A percentile compares a stretch with the other conserved stretches of the same genome.
Evolutionary conservation across 2,329 filamentous ascomycete species (phyloP).

Genomic region (Seiridium cupressi): DNA sequence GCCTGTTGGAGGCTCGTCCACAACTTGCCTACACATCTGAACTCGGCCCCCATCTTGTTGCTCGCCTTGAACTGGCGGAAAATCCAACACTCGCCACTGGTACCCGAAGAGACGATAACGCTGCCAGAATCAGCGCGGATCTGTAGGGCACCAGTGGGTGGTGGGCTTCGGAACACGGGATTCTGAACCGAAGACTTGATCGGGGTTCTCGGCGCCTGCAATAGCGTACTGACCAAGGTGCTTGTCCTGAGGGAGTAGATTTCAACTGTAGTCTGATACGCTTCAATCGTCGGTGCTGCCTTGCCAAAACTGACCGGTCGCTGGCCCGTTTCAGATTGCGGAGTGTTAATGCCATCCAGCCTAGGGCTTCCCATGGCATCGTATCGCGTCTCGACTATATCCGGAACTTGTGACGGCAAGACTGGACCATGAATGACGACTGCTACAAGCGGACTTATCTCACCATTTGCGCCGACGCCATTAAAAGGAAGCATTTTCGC

Average conservation of each 20-base stretch:
- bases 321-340: constrained; percentile 37
- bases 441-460: constrained; percentile 71
- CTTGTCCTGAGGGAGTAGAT: constrained; percentile 82
- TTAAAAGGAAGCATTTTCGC: constrained; percentile 81
- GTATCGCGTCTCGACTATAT: constrained; percentile 32
- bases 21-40: constrained; percentile 77
- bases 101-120: constrained; percentile 73
- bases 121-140: constrained; percentile 72
- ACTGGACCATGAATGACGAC: constrained; percentile 78
- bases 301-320: constrained; percentile 34
- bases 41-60: constrained; percentile 42
- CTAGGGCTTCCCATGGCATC: constrained; percentile 37
- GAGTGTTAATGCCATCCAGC: constrained; percentile 40
- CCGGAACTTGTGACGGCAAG: constrained; percentile 39
- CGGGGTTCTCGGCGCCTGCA: constrained; percentile 64
- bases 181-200: constrained; percentile 59
- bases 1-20: constrained; percentile 82
- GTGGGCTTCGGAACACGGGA: constrained; percentile 65
- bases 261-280: constrained; percentile 85
- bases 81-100: constrained; percentile 84
- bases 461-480: constrained; percentile 43
- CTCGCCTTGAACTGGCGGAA: constrained; percentile 53
- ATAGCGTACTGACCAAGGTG: constrained; percentile 68
- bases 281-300: constrained; percentile 43
- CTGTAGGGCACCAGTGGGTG: constrained; percentile 69